These are phyloP conservation scores for Penicillium turbatum DNA, from an alignment of 495 filamentous ascomycete genomes.

Conservation along the genomic window DNA sequence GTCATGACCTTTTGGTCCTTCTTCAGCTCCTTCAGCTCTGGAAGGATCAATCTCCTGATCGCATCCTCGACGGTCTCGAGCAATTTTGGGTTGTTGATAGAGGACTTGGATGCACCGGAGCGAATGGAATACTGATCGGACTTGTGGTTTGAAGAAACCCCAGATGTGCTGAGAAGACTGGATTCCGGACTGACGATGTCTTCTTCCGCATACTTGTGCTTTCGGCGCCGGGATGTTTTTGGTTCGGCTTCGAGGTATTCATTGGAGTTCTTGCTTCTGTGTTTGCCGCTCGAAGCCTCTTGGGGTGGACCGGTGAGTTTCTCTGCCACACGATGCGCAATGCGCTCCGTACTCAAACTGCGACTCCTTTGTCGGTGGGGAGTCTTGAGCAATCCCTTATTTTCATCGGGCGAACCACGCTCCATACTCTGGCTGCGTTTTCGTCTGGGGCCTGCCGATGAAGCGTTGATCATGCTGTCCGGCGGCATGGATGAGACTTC, in stretches of 20 bases:
- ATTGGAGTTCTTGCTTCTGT: slow-evolving; percentile 55
- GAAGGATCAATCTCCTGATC: slow-evolving; percentile 84
- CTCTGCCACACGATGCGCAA: slow-evolving; percentile 67
- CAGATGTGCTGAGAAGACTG: slow-evolving; percentile 65
- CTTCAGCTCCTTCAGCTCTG: slow-evolving; percentile 87
- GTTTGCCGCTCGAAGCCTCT: slow-evolving; percentile 47
- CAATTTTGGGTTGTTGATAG: slow-evolving; percentile 92
- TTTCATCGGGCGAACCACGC: slow-evolving; percentile 40
- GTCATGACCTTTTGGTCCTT: slow-evolving; percentile 71
- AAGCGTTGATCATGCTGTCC: slow-evolving; percentile 80
- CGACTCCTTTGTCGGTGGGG: slow-evolving; percentile 62
- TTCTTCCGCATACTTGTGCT: slow-evolving; percentile 57
- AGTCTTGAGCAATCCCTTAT: slow-evolving; percentile 58
- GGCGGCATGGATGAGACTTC: slow-evolving; percentile 89
- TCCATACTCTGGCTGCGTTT: slow-evolving; percentile 57
- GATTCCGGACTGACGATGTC: slow-evolving; percentile 68
- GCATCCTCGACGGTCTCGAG: slow-evolving; percentile 95
- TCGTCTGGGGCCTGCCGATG: slow-evolving; percentile 43
- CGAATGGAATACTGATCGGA: slow-evolving; percentile 74
- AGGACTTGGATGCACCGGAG: slow-evolving; percentile 75
- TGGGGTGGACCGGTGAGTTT: slow-evolving; percentile 52
- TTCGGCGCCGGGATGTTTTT: slow-evolving; percentile 57
- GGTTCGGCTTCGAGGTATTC: slow-evolving; percentile 55
- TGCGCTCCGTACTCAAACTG: slow-evolving; percentile 69
- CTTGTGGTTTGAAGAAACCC: slow-evolving; percentile 62